Base-by-base conservation (phyloP, 2,329 filamentous ascomycete genomes). In the Westerdykella sp. region DNA sequence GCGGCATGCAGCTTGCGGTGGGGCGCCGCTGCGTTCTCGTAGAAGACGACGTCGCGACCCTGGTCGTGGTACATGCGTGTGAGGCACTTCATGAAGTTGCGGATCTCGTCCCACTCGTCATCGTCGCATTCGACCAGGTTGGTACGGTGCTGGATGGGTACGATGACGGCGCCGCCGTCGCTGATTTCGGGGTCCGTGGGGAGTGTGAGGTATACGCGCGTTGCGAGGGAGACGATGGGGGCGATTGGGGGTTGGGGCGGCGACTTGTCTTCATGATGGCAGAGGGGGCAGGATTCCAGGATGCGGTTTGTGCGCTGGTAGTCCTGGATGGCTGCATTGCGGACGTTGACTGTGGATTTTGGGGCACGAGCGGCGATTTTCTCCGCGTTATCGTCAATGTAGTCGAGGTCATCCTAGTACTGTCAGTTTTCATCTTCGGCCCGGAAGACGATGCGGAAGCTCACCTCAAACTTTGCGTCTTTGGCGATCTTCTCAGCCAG, bases 41-140 rank as follows among this genome's bases (percentile, higher is more conserved):
- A 98, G 70, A 98, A 98, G 49, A 98, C 73, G 9, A 97, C 90
- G 56, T 93, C 87, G 40, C 87, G 85, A 10, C 90, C 89, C 66
- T 94, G 88, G 35, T 90, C 85, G 69, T 95, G 88, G 68, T 97
- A 98, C 80, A 96, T 85, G 36, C 91, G 82, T 4, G 85, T 96
- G 15, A 98, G 76, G 45, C 81, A 85, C 72, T 98, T 98, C 91
- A 97, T 97, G 63, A 98, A 98, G 66, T 98, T 98, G 51, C 93
- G 85, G 5, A 98, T 84, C 68, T 98, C 93, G 63, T 98, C 93
- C 94, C 94, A 98, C 65, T 98, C 93, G 62, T 98, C 93, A 60
- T 98, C 91, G 66, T 97, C 91, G 66, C 93, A 98, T 67, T 96
- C 91, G n/a, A 98, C 73, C 0, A 98, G 79, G 64, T 97, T 98